Percentiles rank a stretch among this genome's conserved stretches.
Conservation (phyloP, 139 green algal genomes). For the Ettlia oleoabundans region DNA sequence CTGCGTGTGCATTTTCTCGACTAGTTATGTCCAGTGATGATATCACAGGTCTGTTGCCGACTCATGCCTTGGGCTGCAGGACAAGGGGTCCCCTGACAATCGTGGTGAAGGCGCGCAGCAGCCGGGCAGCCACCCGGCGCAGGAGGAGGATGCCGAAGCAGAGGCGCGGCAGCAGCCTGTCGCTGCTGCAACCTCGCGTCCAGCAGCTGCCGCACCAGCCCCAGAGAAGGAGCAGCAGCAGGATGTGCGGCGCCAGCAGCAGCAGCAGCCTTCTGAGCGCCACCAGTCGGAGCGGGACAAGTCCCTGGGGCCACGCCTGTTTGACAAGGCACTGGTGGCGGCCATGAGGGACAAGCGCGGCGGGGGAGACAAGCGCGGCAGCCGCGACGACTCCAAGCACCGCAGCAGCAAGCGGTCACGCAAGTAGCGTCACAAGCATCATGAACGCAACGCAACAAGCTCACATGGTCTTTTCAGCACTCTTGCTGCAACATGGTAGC, state of each 20-base stretch:
- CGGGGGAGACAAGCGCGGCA: background rate
- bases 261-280: too few species aligned
- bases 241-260: background rate
- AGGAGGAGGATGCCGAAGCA: background rate
- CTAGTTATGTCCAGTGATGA: too few species aligned
- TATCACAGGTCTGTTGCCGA: too few species aligned
- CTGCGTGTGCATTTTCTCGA: too few species aligned
- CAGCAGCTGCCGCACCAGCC: background rate
- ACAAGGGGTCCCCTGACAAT: background rate
- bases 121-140: too few species aligned
- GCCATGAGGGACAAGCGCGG: constrained; percentile 22
- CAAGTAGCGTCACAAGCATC: constrained; percentile 9
- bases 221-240: background rate
- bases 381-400: too few species aligned
- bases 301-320: constrained; percentile 16
- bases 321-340: constrained; percentile 15
- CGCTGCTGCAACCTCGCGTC: background rate
- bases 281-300: background rate
- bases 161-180: background rate
- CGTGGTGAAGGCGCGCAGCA: background rate
- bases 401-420: constrained; percentile 12
- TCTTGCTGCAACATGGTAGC: too few species aligned
- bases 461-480: too few species aligned
- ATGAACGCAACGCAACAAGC: too few species aligned
- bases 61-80: background rate